phyloP scores from a whole-genome alignment of 2,329 filamentous ascomycete species.

The Aspergillus tanneri region DNA sequence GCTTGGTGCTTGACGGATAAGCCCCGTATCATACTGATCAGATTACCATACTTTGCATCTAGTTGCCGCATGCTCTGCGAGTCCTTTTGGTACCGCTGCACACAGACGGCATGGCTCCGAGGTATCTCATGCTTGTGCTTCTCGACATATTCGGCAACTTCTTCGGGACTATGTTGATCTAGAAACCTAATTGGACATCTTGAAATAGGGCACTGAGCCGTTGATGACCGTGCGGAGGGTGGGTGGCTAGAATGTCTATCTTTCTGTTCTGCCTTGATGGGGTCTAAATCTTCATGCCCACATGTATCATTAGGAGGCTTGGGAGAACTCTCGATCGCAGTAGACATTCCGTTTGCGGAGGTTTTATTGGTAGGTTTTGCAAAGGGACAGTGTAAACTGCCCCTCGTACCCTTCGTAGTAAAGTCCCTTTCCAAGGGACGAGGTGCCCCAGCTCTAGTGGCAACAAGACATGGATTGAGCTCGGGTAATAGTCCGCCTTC shows the following conservation, averaged over 20 bases:
- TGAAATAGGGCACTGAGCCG: constrained; percentile 63
- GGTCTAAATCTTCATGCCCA: constrained; percentile 59
- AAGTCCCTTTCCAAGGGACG: constrained; percentile 83
- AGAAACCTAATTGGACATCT: constrained; percentile 93
- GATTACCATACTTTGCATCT: constrained; percentile 88
- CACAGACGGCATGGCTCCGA: constrained; percentile 87
- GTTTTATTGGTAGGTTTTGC: constrained; percentile 52
- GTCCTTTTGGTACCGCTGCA: constrained; percentile 84
- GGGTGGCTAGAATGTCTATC: constrained; percentile 47
- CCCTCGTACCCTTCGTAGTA: constrained; percentile 78
- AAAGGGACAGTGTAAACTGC: constrained; percentile 79
- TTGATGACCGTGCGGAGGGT: constrained; percentile 44
- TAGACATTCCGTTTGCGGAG: constrained; percentile 34
- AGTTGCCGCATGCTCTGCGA: constrained; percentile 81
- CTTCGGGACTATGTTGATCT: constrained; percentile 88
- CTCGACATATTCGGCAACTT: constrained; percentile 90
- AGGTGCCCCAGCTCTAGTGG: constrained; percentile 57
- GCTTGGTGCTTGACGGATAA: constrained; percentile 83
- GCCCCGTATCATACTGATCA: constrained; percentile 92
- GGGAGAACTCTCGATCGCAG: constrained; percentile 40
- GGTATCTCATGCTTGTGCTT: constrained; percentile 94
- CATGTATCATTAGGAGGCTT: constrained; percentile 43
- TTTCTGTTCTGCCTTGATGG: constrained; percentile 51
- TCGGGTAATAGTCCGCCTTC: constrained; percentile 29
- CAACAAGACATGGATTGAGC: constrained; percentile 43